These are phyloP conservation scores for Fusarium luffae DNA, from an alignment of 2,329 filamentous ascomycete genomes.

Conservation along the genomic window DNA sequence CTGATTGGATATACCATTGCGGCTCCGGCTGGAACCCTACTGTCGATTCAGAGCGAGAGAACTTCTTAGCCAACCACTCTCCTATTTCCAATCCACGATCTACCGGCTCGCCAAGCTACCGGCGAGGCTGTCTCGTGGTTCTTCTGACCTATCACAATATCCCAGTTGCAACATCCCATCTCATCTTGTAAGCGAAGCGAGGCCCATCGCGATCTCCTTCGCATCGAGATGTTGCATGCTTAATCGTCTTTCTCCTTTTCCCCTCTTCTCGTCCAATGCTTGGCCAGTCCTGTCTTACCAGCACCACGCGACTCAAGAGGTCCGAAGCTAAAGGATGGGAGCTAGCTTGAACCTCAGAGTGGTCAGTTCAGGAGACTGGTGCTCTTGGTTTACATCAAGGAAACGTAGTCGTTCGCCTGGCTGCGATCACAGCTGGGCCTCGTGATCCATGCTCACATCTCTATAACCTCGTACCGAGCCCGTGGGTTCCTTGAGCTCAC, in stretches of 20 bases:
- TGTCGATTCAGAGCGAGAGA: neutral
- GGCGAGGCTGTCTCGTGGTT: constrained; percentile 1
- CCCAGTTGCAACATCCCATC: neutral
- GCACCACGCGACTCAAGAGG: neutral
- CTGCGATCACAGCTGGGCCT: neutral
- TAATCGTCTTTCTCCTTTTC: constrained; percentile 2
- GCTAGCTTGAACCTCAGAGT: neutral
- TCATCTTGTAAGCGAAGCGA: constrained; percentile 5
- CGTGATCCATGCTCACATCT: neutral
- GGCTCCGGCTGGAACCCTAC: constrained; percentile 2
- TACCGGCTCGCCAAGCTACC: constrained; percentile 15
- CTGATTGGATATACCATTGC: neutral
- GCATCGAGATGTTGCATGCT: constrained; percentile 13
- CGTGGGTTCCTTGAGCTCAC: neutral
- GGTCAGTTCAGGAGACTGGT: neutral
- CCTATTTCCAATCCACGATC: constrained; percentile 9
- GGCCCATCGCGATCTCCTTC: constrained; percentile 14
- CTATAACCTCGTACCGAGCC: neutral
- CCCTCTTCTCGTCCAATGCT: neutral
- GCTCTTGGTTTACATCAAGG: constrained; percentile 2
- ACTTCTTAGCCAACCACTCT: constrained; percentile 8
- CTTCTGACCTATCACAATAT: constrained; percentile 7
- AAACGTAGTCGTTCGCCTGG: neutral
- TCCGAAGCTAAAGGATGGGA: neutral
- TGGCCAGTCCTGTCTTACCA: neutral